Percentiles rank a stretch among this genome's conserved stretches.
Conservation (phyloP, 2,329 filamentous ascomycete species). For the Beauveria medogensis region DNA sequence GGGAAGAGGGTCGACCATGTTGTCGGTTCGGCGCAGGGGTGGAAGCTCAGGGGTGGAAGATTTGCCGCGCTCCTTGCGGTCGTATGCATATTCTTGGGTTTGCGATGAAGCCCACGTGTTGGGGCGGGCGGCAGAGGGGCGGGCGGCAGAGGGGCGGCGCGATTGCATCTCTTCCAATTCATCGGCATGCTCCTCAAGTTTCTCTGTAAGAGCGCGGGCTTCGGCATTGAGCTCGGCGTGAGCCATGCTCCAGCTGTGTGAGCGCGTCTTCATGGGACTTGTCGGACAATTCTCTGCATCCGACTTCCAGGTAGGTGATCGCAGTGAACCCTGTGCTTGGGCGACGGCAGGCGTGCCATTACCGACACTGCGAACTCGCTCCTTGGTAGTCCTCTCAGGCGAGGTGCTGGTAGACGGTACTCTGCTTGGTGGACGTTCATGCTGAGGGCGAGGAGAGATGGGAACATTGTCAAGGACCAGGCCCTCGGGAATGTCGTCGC, state of each 20-base stretch:
- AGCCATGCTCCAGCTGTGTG: slow-evolving; percentile 68
- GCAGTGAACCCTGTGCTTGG: slow-evolving; percentile 50
- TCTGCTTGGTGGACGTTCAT: slow-evolving; percentile 46
- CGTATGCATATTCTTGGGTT: slow-evolving; percentile 24
- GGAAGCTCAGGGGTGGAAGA: slow-evolving; percentile 62
- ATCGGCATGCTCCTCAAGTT: slow-evolving; percentile 70
- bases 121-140: slow-evolving; percentile 26
- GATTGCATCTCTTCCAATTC: slow-evolving; percentile 39
- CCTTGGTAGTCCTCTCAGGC: slow-evolving; percentile 42
- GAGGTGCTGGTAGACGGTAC: slow-evolving; percentile 46
- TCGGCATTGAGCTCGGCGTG: slow-evolving; percentile 63
- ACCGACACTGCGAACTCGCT: slow-evolving; percentile 47
- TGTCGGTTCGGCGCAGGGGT: slow-evolving; percentile 62
- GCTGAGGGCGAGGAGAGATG: slow-evolving; percentile 61
- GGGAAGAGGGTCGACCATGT: slow-evolving; percentile 77
- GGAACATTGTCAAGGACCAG: slow-evolving; percentile 75
- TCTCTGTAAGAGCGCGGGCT: slow-evolving; percentile 66
- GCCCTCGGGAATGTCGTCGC: slow-evolving; percentile 70
- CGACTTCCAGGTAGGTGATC: slow-evolving; percentile 47
- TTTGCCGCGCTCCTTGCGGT: slow-evolving; percentile 49
- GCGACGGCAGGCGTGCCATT: slow-evolving; percentile 56
- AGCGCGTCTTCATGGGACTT: slow-evolving; percentile 43
- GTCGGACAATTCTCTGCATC: slow-evolving; percentile 31
- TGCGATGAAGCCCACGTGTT: slow-evolving; percentile 32
- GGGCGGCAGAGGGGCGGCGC: slow-evolving; percentile 22